Evolutionary conservation across 805 yeast genomes (phyloP).

Genomic region (Ogataea glucozyma): DNA sequence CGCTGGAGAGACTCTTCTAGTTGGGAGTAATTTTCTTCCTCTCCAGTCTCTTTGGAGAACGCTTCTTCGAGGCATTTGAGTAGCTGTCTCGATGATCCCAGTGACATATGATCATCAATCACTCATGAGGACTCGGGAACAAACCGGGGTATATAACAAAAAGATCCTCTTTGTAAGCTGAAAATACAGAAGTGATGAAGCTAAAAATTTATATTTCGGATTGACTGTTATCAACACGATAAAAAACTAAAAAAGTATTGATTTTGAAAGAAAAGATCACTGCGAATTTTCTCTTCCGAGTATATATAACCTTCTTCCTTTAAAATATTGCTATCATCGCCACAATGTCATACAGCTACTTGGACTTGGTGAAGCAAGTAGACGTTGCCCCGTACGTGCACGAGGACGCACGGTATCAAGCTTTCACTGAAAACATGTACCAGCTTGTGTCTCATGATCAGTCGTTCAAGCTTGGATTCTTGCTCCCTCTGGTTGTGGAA

Average conservation of each 20-base stretch:
- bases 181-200: no score
- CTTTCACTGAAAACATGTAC: slow-evolving; percentile 30
- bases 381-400: slow-evolving; percentile 36
- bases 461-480: slow-evolving; percentile 39
- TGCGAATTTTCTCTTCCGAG: no score
- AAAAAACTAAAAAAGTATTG: no score
- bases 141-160: no score
- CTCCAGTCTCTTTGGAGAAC: slow-evolving; percentile 12
- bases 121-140: no score
- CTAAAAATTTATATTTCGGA: no score
- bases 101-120: slow-evolving; percentile 4
- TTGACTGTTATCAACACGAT: no score
- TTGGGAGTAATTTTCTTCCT: not conserved
- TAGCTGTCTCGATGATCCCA: slow-evolving; percentile 19
- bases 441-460: slow-evolving; percentile 40
- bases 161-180: no score
- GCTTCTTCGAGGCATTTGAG: slow-evolving; percentile 14
- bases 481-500: slow-evolving; percentile 37
- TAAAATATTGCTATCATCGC: no score
- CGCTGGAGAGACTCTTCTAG: slow-evolving; percentile 1
- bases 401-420: slow-evolving; percentile 17
- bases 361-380: slow-evolving; percentile 32
- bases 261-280: no score
- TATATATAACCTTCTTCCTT: no score
- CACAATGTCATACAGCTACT: slow-evolving; percentile 12